Evolutionary conservation across 176 grass and related monocot species (phyloP).

Genomic region (Triticum aestivum): DNA sequence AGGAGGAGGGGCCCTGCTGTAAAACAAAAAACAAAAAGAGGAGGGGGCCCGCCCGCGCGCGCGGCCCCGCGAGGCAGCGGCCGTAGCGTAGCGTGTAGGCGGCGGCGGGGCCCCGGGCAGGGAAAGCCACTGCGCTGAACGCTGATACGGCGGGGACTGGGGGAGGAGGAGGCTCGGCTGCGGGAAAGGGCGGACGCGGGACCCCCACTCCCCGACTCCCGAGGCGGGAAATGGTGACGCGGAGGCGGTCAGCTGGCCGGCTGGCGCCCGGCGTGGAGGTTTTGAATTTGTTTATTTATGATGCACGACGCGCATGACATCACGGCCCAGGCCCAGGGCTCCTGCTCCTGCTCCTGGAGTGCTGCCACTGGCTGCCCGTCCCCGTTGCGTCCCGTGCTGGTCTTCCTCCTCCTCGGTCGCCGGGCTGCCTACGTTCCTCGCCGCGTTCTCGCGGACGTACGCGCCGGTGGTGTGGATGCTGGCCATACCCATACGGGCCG

Average conservation of each 20-base stretch:
- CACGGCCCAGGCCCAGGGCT: neutral
- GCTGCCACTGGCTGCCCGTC: neutral
- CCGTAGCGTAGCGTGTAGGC: neutral
- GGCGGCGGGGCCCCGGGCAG: neutral
- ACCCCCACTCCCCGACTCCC: neutral
- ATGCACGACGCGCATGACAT: neutral
- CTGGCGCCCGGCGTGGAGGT: neutral
- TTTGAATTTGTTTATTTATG: neutral
- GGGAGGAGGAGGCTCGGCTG: no score
- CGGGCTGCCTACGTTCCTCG: neutral
- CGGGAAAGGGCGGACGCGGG: no score
- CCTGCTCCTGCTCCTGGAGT: neutral
- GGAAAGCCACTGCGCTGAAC: neutral
- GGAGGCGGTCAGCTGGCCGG: neutral
- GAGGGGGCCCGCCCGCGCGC: no score
- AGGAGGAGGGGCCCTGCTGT: no score
- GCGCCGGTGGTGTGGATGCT: neutral
- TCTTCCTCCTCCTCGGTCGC: neutral
- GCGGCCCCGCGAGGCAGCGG: no score
- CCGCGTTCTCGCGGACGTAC: neutral
- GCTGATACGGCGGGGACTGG: neutral
- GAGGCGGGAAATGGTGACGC: conserved; percentile 4
- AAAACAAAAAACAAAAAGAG: no score
- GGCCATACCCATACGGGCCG: no score
- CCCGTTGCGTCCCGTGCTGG: neutral